Base-by-base conservation (phyloP, 345 rosid species). In the Hypericum perforatum region DNA sequence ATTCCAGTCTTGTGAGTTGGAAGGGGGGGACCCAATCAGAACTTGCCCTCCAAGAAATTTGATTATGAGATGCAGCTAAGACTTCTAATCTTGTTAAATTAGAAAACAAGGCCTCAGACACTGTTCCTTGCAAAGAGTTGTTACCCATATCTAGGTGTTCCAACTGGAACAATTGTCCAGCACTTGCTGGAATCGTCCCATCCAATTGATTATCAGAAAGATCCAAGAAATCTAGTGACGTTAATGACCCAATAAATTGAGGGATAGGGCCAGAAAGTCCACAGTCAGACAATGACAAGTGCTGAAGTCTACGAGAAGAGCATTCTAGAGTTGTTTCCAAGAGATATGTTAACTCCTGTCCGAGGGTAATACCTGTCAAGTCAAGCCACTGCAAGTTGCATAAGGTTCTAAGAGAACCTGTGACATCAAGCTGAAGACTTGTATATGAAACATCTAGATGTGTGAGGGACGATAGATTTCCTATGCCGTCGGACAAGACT, bases 11-110 rank as follows among this genome's bases (percentile, higher is more conserved):
- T 7, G 2, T 47, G 22, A 67, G 72, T 12, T 67, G 62, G 44
- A 67, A 67, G 43, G 67, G 63, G 36, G 72, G 72, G 43, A 57
- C 22, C 67, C 67, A 67, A 6, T 53, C 14, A 11, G 63, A 8
- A 38, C 46, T 45, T 10, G 29, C 13, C 15, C 53, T 53, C 53
- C 57, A 63, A 29, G 68, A n/a, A 7, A 49, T 15, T 12, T 22
- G 29, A 0, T 4, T 6, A 2, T 56, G 22, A 2, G 12, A 5
- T 10, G 59, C 39, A 2, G 11, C 9, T 37, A 65, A 8, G 7
- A 45, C 44, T 39, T 68, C 43, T 0, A 68, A 43, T 51, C 53
- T 58, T 13, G 47, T 53, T 43, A 63, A 64, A 9, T 68, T 68
- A 0, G 43, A 38, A 3, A 68, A 62, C 43, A 62, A 66, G 54